Conservation (phyloP, 495 filamentous ascomycete genomes). For the Sabuloglossum arenarium region DNA sequence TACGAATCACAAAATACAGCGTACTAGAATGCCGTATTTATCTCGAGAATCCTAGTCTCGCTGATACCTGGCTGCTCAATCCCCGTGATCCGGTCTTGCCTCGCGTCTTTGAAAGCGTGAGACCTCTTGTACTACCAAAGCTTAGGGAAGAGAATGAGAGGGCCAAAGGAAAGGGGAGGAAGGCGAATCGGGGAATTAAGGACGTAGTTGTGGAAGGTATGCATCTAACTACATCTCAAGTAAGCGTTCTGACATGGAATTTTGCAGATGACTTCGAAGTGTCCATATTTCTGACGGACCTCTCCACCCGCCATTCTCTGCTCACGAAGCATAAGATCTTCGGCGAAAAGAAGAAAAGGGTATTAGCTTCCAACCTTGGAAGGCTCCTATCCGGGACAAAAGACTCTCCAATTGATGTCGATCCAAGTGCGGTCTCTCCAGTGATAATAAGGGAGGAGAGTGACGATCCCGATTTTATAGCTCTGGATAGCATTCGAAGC, state of each 20-base stretch:
- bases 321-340: conserved; percentile 64
- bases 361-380: conserved; percentile 33
- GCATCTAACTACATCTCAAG: not conserved
- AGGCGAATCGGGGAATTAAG: conserved; percentile 51
- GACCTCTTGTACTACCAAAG: conserved; percentile 73
- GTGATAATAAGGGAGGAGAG: conserved; percentile 22
- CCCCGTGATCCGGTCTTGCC: conserved; percentile 50
- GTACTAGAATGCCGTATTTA: conserved; percentile 92
- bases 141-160: conserved; percentile 69
- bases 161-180: conserved; percentile 33
- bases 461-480: conserved; percentile 20
- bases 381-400: conserved; percentile 31
- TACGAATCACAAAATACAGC: conserved; percentile 69
- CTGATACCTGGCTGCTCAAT: conserved; percentile 61
- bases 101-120: conserved; percentile 61
- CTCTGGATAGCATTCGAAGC: conserved; percentile 16
- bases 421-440: conserved; percentile 16
- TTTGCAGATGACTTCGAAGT: conserved; percentile 79
- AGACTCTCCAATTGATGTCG: conserved; percentile 28
- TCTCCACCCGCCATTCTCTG: conserved; percentile 68
- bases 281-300: conserved; percentile 77
- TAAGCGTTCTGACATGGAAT: not conserved
- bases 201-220: conserved; percentile 71
- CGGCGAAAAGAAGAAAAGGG: conserved; percentile 28
- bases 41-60: conserved; percentile 68